Conservation (phyloP, 108 stramenopile genomes). For the Skeletonema costatum region DNA sequence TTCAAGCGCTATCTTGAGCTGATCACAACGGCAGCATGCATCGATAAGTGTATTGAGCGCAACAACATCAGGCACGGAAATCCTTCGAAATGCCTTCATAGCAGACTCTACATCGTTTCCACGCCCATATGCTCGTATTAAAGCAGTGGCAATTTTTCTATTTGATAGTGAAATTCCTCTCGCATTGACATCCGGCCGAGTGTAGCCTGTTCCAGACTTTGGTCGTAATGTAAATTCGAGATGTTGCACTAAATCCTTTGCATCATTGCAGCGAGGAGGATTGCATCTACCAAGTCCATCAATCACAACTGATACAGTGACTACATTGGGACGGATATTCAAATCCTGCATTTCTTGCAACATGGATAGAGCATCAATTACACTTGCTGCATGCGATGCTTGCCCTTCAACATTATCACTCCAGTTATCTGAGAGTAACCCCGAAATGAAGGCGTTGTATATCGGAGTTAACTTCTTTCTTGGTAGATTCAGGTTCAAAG, state of each 20-base stretch:
- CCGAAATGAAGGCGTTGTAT: constrained; percentile 82
- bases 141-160: constrained; percentile 58
- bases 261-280: constrained; percentile 66
- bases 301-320: constrained; percentile 62
- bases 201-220: background rate
- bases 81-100: constrained; percentile 47
- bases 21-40: constrained; percentile 59
- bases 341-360: constrained; percentile 60
- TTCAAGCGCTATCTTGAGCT: constrained; percentile 60
- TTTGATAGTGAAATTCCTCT: constrained; percentile 53
- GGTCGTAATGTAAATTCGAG: constrained; percentile 27
- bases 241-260: constrained; percentile 55
- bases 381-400: constrained; percentile 20
- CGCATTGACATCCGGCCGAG: background rate
- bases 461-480: constrained; percentile 38
- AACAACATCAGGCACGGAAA: constrained; percentile 63
- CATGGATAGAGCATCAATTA: constrained; percentile 57
- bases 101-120: constrained; percentile 61
- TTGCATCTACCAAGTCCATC: constrained; percentile 70
- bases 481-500: constrained; percentile 18
- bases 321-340: constrained; percentile 61
- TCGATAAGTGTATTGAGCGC: constrained; percentile 80
- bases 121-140: constrained; percentile 65
- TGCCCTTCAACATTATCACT: constrained; percentile 4
- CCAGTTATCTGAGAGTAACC: constrained; percentile 38